Conservation (phyloP, 768 basidiomycete species). For the Suillus variegatus region DNA sequence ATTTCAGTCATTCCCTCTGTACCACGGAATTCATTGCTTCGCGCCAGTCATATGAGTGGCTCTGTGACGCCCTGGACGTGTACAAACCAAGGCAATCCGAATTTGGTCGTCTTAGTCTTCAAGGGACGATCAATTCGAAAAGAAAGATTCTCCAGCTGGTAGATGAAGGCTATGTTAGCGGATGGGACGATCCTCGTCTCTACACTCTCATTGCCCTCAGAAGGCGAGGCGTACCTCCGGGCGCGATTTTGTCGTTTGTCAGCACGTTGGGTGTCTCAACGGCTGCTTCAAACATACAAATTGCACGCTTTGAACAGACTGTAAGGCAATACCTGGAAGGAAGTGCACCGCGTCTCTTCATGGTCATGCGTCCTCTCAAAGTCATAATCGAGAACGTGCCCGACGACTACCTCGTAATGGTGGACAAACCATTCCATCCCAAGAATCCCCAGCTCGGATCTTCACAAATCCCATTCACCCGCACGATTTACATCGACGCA, state of each 20-base stretch:
- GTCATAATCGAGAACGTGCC: slow-evolving; percentile 90
- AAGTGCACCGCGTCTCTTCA: slow-evolving; percentile 82
- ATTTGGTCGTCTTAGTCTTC: slow-evolving; percentile 89
- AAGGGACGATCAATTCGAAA: slow-evolving; percentile 96
- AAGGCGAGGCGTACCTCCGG: slow-evolving; percentile 94
- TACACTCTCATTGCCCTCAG: slow-evolving; percentile 96
- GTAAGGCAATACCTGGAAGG: slow-evolving; percentile 90
- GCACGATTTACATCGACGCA: slow-evolving; percentile 86
- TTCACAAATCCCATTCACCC: slow-evolving; percentile 81
- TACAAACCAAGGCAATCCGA: slow-evolving; percentile 98
- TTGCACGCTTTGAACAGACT: slow-evolving; percentile 85
- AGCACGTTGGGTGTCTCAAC: slow-evolving; percentile 94
- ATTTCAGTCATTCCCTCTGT: slow-evolving; percentile 87
- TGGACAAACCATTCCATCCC: slow-evolving; percentile 93
- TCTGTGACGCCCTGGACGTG: slow-evolving; percentile 95
- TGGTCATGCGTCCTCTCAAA: slow-evolving; percentile 90
- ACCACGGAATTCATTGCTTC: slow-evolving; percentile 95
- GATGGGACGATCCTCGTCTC: slow-evolving; percentile 97
- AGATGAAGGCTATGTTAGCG: slow-evolving; percentile 77
- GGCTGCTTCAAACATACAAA: slow-evolving; percentile 79
- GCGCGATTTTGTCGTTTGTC: slow-evolving; percentile 92
- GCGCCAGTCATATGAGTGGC: slow-evolving; percentile 98
- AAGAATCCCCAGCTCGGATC: slow-evolving; percentile 88
- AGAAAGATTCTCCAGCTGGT: slow-evolving; percentile 92
- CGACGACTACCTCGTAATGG: slow-evolving; percentile 77